Percentiles rank a stretch among this genome's conserved stretches.
These are phyloP conservation scores for Lipomyces starkeyi DNA, from an alignment of 805 yeast species.

Conservation along the genomic window DNA sequence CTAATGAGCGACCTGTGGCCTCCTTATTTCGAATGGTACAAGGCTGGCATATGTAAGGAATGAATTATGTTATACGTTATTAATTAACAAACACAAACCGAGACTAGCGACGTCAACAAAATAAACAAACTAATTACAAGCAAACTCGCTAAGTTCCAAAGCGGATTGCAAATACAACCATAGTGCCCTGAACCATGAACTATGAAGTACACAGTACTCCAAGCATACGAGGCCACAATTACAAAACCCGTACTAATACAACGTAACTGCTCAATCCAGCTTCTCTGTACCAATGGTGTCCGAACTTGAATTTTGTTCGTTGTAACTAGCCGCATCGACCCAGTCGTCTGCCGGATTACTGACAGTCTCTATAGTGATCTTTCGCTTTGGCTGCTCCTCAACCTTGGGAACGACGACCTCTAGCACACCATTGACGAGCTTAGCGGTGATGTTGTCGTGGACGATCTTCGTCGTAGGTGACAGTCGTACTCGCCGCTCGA, in stretches of 20 bases:
- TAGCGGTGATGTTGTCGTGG: slow-evolving; percentile 54
- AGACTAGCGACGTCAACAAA: too few species aligned
- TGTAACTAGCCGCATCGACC: slow-evolving; percentile 29
- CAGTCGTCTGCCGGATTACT: slow-evolving; percentile 30
- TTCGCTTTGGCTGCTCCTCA: slow-evolving; percentile 24
- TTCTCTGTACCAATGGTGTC: slow-evolving; percentile 25
- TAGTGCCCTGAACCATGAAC: too few species aligned
- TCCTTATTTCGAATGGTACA: too few species aligned
- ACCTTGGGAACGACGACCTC: slow-evolving; percentile 52
- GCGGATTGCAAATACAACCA: too few species aligned
- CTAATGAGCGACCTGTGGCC: too few species aligned
- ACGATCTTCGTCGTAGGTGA: slow-evolving; percentile 51
- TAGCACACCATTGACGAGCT: slow-evolving; percentile 54
- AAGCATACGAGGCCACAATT: background rate
- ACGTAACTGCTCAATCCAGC: slow-evolving; percentile 18
- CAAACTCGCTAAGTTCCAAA: too few species aligned
- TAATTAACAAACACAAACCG: too few species aligned
- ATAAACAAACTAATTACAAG: too few species aligned
- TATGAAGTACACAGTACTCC: background rate
- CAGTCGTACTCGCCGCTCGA: slow-evolving; percentile 52
- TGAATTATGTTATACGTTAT: too few species aligned
- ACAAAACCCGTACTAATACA: background rate
- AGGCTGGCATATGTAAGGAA: too few species aligned
- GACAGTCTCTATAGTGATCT: slow-evolving; percentile 33
- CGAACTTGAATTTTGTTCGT: background rate